These are phyloP conservation scores for Paramecium bursaria DNA, from an alignment of 73 alveolate species.

Conservation along the genomic window DNA sequence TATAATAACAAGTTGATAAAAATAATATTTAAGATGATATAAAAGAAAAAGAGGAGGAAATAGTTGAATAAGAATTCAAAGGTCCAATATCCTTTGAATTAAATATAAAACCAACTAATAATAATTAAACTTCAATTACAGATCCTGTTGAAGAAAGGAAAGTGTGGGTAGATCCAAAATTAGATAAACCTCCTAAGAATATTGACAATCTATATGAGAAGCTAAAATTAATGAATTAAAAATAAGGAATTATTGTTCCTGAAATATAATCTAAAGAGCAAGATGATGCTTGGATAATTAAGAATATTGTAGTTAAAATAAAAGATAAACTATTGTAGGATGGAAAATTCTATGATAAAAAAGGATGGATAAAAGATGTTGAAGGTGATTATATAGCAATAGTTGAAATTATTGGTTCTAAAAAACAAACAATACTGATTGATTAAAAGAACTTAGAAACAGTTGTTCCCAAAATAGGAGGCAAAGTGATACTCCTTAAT, in stretches of 20 bases:
- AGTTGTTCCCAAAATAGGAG: slow-evolving; percentile 13
- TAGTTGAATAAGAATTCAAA: too few species aligned
- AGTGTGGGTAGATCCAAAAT: too few species aligned
- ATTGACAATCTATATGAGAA: slow-evolving; percentile 41
- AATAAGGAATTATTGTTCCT: too few species aligned
- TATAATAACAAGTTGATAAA: too few species aligned
- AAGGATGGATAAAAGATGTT: slow-evolving; percentile 10
- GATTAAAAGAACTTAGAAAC: slow-evolving; percentile 29
- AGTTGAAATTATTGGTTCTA: slow-evolving; percentile 13
- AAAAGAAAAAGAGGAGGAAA: too few species aligned
- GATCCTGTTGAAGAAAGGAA: too few species aligned
- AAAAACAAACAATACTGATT: slow-evolving; percentile 1
- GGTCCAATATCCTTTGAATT: too few species aligned
- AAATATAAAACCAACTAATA: too few species aligned
- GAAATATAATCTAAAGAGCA: too few species aligned
- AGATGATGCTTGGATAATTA: slow-evolving; percentile 41
- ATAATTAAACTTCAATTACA: too few species aligned
- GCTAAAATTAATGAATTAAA: slow-evolving; percentile 6
- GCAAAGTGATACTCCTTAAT: slow-evolving; percentile 9
- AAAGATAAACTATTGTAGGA: slow-evolving; percentile 17
- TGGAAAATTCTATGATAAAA: slow-evolving; percentile 48
- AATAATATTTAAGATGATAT: too few species aligned
- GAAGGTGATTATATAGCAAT: slow-evolving; percentile 8
- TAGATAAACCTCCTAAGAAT: too few species aligned
- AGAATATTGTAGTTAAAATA: slow-evolving; percentile 39